Conservation (phyloP, 768 basidiomycete species). For the Leccinum pellstonianum region DNA sequence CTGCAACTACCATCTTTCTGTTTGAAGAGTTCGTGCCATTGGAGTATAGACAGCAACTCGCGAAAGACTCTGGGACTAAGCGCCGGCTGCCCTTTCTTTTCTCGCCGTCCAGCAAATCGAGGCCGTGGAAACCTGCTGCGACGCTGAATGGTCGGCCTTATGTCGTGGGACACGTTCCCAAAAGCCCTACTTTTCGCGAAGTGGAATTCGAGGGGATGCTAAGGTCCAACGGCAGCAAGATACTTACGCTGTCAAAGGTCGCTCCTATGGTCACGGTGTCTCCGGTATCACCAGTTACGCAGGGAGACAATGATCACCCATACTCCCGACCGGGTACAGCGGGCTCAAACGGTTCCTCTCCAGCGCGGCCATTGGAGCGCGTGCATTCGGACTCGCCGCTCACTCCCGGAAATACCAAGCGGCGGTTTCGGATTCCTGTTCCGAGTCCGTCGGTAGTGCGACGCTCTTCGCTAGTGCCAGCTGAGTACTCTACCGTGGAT, state of each 20-base stretch:
- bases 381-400: conserved; percentile 28
- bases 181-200: conserved; percentile 55
- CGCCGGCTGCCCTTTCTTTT: conserved; percentile 73
- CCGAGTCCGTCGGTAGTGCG: conserved; percentile 52
- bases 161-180: conserved; percentile 56
- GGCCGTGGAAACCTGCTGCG: conserved; percentile 79
- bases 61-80: conserved; percentile 48
- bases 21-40: conserved; percentile 94
- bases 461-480: conserved; percentile 54
- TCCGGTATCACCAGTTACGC: conserved; percentile 22
- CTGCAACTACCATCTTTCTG: conserved; percentile 66
- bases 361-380: conserved; percentile 28
- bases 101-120: conserved; percentile 43
- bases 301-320: conserved; percentile 34
- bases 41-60: conserved; percentile 80
- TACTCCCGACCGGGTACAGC: conserved; percentile 26
- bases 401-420: conserved; percentile 32
- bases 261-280: conserved; percentile 27
- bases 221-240: conserved; percentile 49
- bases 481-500: conserved; percentile 80
- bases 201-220: conserved; percentile 80
- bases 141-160: conserved; percentile 80
- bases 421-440: conserved; percentile 62
- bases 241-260: conserved; percentile 34
- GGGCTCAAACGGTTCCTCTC: conserved; percentile 13